A percentile compares a stretch with the other conserved stretches of the same genome.
These are phyloP conservation scores for Ganoderma resinaceum DNA, from an alignment of 1,284 basidiomycete genomes.

Conservation along the genomic window DNA sequence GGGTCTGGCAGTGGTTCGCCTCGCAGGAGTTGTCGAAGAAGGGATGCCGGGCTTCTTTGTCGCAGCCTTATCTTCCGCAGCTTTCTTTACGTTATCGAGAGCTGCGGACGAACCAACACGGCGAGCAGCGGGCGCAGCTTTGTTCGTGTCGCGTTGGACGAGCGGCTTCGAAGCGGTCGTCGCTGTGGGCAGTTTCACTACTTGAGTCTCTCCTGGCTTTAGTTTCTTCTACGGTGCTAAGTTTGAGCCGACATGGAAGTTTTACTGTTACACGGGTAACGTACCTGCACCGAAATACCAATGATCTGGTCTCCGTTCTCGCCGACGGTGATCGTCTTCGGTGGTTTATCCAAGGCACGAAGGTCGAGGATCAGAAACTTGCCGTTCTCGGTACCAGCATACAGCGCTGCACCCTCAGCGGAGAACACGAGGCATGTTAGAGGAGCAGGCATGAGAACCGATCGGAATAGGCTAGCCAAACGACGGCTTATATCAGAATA, in stretches of 20 bases:
- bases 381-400: slow-evolving; percentile 68
- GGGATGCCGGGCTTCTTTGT: neutral
- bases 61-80: slow-evolving; percentile 19
- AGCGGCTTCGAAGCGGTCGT: slow-evolving; percentile 30
- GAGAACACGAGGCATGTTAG: slow-evolving; percentile 70
- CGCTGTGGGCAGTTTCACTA: slow-evolving; percentile 21
- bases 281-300: slow-evolving; percentile 64
- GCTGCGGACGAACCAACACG: slow-evolving; percentile 11
- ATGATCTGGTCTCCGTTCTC: slow-evolving; percentile 53
- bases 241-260: neutral
- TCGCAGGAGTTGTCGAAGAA: slow-evolving; percentile 27
- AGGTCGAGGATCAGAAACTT: slow-evolving; percentile 67
- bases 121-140: slow-evolving; percentile 22
- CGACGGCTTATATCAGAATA: neutral
- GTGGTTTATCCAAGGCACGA: slow-evolving; percentile 66
- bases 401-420: slow-evolving; percentile 68
- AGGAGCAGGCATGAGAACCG: slow-evolving; percentile 55
- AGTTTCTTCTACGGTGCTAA: slow-evolving; percentile 35
- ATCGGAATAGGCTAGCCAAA: slow-evolving; percentile 59
- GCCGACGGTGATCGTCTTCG: slow-evolving; percentile 58
- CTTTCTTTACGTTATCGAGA: slow-evolving; percentile 23
- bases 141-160: slow-evolving; percentile 37
- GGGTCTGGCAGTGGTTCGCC: slow-evolving; percentile 18
- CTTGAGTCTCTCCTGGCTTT: slow-evolving; percentile 31
- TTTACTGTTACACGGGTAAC: slow-evolving; percentile 14